A percentile compares a stretch with the other conserved stretches of the same genome.
Evolutionary conservation across 176 grass and related monocot species (phyloP).

Genomic region (Avena eriantha): DNA sequence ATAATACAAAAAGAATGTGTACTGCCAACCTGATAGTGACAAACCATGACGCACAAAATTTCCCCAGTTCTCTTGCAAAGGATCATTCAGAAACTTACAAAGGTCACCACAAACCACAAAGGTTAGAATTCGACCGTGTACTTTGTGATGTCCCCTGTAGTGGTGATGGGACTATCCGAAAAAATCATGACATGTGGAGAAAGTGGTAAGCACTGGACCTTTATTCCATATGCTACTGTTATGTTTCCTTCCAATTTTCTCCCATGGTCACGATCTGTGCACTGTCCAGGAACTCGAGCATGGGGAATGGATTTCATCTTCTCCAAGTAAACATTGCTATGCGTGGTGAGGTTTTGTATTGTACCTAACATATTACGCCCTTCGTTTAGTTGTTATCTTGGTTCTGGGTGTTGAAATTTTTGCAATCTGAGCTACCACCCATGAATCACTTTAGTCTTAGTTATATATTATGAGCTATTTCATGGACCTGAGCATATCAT

Average conservation of each 20-base stretch:
- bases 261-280: constrained; percentile 16
- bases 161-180: constrained; percentile 92
- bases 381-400: constrained; percentile 14
- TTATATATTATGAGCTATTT: constrained; percentile 11
- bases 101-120: constrained; percentile 30
- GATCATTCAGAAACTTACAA: constrained; percentile 33
- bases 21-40: constrained; percentile 92
- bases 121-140: constrained; percentile 70
- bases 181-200: constrained; percentile 88
- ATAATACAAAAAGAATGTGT: constrained; percentile 95
- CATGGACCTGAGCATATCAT: background rate
- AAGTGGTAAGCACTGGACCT: constrained; percentile 65
- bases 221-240: constrained; percentile 13
- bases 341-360: constrained; percentile 60
- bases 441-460: constrained; percentile 26
- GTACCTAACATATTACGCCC: background rate
- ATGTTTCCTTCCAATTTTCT: constrained; percentile 38
- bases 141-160: constrained; percentile 98
- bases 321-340: constrained; percentile 94
- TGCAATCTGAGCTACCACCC: background rate
- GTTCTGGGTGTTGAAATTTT: background rate
- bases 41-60: constrained; percentile 91
- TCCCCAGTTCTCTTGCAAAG: constrained; percentile 57
- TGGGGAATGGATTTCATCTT: constrained; percentile 79
- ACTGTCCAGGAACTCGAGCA: constrained; percentile 73